Evolutionary conservation across 371 early-diverging fungal species (phyloP).

Genomic region (Circinella umbellata): DNA sequence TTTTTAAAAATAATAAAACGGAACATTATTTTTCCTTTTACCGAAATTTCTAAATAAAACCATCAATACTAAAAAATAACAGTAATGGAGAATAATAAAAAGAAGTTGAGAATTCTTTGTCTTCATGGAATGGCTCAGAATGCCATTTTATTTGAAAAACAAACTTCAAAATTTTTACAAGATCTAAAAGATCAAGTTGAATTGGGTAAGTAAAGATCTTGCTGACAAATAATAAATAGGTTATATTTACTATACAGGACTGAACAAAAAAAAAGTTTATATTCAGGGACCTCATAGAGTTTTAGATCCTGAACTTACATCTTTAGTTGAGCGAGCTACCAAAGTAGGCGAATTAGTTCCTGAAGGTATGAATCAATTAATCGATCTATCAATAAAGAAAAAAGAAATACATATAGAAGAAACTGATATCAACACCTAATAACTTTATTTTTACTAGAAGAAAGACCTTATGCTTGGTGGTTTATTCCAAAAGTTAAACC

Average conservation of each 20-base stretch:
- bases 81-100: background rate
- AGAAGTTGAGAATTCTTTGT: slow-evolving; percentile 65
- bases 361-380: slow-evolving; percentile 37
- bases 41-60: background rate
- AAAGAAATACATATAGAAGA: slow-evolving; percentile 32
- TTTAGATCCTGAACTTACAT: slow-evolving; percentile 53
- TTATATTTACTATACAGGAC: background rate
- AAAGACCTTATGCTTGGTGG: slow-evolving; percentile 70
- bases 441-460: slow-evolving; percentile 30
- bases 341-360: slow-evolving; percentile 47
- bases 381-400: background rate
- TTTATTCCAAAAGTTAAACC: slow-evolving; percentile 21
- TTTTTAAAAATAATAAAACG: background rate
- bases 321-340: slow-evolving; percentile 54
- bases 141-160: slow-evolving; percentile 63
- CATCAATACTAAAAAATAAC: background rate
- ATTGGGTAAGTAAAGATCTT: slow-evolving; percentile 42
- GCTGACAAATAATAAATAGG: background rate
- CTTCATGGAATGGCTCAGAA: slow-evolving; percentile 83
- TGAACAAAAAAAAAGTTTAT: slow-evolving; percentile 47
- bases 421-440: slow-evolving; percentile 26
- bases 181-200: slow-evolving; percentile 57
- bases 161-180: slow-evolving; percentile 72
- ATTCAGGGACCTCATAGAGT: slow-evolving; percentile 66
- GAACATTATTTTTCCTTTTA: slow-evolving; percentile 1